Percentiles rank a stretch among this genome's conserved stretches.
Conservation (phyloP, 176 grass and related monocot genomes). For the Avena eriantha region DNA sequence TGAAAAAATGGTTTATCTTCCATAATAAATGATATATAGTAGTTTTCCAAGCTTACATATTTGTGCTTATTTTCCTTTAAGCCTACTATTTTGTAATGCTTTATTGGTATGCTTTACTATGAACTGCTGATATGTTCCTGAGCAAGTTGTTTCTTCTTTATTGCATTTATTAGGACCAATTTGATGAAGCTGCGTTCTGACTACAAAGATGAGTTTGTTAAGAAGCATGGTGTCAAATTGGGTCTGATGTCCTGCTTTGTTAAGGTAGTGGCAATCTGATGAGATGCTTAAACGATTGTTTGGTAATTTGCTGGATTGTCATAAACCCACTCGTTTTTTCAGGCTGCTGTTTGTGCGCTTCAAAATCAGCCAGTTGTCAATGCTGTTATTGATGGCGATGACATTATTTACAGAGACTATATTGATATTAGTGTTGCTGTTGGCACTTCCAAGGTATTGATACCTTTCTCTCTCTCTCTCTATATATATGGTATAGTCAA, state of each 20-base stretch:
- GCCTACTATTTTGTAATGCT: background rate
- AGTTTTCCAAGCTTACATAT: background rate
- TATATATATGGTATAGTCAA: slow-evolving; percentile 34
- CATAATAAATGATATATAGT: slow-evolving; percentile 9
- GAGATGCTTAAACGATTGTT: slow-evolving; percentile 5
- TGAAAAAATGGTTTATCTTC: background rate
- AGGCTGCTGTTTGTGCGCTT: slow-evolving; percentile 78
- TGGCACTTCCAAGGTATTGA: slow-evolving; percentile 72
- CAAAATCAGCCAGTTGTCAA: slow-evolving; percentile 81
- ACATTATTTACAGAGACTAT: slow-evolving; percentile 82
- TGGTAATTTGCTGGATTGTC: slow-evolving; percentile 15
- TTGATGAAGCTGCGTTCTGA: slow-evolving; percentile 86
- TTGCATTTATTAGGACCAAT: slow-evolving; percentile 64
- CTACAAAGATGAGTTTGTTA: slow-evolving; percentile 75
- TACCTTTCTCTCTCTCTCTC: slow-evolving; percentile 21
- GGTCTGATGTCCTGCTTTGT: slow-evolving; percentile 89
- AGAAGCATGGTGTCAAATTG: slow-evolving; percentile 87
- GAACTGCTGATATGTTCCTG: background rate
- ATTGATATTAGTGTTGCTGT: slow-evolving; percentile 80
- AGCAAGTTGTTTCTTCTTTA: slow-evolving; percentile 19
- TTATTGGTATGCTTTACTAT: background rate
- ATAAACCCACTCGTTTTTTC: slow-evolving; percentile 43
- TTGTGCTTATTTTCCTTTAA: background rate
- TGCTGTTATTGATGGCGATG: slow-evolving; percentile 86
- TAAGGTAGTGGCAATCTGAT: slow-evolving; percentile 56